Conservation (phyloP, 345 rosid species). For the Syzygium oleosum region DNA sequence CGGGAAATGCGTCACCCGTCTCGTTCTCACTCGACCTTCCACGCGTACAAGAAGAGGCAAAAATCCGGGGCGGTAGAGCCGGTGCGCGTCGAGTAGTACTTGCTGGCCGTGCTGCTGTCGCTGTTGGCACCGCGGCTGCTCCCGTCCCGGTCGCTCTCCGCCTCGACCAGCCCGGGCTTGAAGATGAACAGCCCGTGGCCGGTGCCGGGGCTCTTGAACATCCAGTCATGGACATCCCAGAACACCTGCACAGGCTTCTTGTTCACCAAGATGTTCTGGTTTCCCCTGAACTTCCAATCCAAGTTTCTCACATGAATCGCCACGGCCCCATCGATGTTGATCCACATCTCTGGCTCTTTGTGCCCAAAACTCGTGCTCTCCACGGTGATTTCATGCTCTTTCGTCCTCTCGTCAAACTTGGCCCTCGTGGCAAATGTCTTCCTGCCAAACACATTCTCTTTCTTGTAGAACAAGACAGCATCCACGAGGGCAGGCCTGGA, state of each 20-base stretch:
- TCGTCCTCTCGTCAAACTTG: conserved; percentile 51
- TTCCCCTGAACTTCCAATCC: conserved; percentile 97
- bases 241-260: conserved; percentile 66
- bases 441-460: conserved; percentile 77
- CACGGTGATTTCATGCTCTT: conserved; percentile 75
- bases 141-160: conserved; percentile 46
- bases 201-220: conserved; percentile 49
- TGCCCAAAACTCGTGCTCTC: conserved; percentile 56
- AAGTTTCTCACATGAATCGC: conserved; percentile 68
- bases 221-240: conserved; percentile 97
- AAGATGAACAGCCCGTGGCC: conserved; percentile 80
- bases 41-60: conserved; percentile 78
- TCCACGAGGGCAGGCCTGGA: conserved; percentile 72
- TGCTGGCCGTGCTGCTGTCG: conserved; percentile 49
- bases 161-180: conserved; percentile 57
- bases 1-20: conserved; percentile 18
- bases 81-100: conserved; percentile 44
- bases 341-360: conserved; percentile 89
- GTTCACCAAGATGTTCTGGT: conserved; percentile 74
- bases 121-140: conserved; percentile 41
- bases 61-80: conserved; percentile 39
- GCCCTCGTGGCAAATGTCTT: conserved; percentile 70
- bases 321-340: conserved; percentile 77
- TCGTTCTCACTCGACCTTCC: conserved; percentile 60
- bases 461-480: conserved; percentile 49